Base-by-base conservation (phyloP, 495 filamentous ascomycete genomes). In the Trichoderma erinaceum region DNA sequence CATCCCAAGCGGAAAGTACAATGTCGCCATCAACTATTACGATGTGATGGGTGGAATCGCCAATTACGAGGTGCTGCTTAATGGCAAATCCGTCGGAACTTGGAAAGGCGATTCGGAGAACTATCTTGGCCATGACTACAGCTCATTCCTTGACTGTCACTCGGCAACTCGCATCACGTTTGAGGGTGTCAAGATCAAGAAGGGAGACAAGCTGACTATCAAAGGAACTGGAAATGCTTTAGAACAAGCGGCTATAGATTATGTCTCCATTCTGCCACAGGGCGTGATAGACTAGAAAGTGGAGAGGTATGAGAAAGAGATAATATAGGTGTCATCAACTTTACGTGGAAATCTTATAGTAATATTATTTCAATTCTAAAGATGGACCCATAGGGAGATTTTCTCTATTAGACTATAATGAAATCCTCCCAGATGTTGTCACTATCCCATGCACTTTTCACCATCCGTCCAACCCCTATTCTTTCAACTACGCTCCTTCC, bases 231-330 rank as follows among this genome's bases (percentile, higher is more conserved):
- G 87, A 11, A 78, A 89, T 75, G 87, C 87, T 0, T 74, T 77
- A 46, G 88, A 90, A 78, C 78, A 77, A 27, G 88, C 88, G 52
- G 85, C 87, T 52, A 61, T 91, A 72, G 89, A 91, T 75, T 91
- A 90, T 77, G 76, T 91, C 63, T 78, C 82, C 23, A 71, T 91
- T 52, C 71, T 90, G 61, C 88, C 88, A 0, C 68, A 76, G 16
- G 87, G 86, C 0, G 73, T 86, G 67, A 75, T 89, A n/a, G 87
- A 90, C 75, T 89, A 78, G 3, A 25, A 16, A 21, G 6, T 8
- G 61, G 12, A 10, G 12, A 11, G 2, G 21, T 27, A 46, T 16
- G 6, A 18, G 8, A 46, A 46, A 46, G 43, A 46, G 18, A 18
- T 46, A 46, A 15, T 46, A 15, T 16, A 11, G 43, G 13, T 44